Evolutionary conservation across 345 rosid species (phyloP).

Genomic region (Cardamine resedifolia): DNA sequence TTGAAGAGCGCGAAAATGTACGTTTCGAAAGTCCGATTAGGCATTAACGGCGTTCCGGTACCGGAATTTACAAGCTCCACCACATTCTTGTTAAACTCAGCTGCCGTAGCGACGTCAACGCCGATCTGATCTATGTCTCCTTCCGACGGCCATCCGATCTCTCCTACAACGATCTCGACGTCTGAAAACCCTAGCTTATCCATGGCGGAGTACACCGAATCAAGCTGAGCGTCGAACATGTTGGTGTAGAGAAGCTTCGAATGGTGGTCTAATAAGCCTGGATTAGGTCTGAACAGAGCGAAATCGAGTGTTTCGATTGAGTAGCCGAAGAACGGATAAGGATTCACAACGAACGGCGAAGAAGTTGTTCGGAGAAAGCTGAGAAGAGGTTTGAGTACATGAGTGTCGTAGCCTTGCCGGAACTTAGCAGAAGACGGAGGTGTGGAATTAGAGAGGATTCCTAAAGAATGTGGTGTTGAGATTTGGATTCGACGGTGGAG

Average conservation of each 20-base stretch:
- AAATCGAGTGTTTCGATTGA: constrained; percentile 67
- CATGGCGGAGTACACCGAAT: constrained; percentile 81
- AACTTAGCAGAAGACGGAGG: constrained; percentile 79
- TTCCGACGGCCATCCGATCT: constrained; percentile 87
- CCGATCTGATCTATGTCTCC: constrained; percentile 68
- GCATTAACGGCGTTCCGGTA: constrained; percentile 82
- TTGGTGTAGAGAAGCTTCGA: constrained; percentile 59
- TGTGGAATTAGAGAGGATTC: constrained; percentile 59
- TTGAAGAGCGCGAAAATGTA: constrained; percentile 85
- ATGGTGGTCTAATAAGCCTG: constrained; percentile 54
- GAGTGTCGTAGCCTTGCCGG: constrained; percentile 59
- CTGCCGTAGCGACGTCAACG: constrained; percentile 53
- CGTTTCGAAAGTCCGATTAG: constrained; percentile 76
- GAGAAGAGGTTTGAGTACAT: constrained; percentile 71
- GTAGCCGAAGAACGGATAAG: constrained; percentile 80
- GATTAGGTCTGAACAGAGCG: constrained; percentile 68
- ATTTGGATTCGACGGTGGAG: constrained; percentile 64
- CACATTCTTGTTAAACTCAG: constrained; percentile 62
- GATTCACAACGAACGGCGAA: constrained; percentile 79
- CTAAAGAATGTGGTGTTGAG: constrained; percentile 82
- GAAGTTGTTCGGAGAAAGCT: constrained; percentile 59
- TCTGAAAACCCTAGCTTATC: constrained; percentile 61
- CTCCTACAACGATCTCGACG: constrained; percentile 75
- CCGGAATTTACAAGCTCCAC: constrained; percentile 61
- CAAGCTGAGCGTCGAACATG: constrained; percentile 92